Conservation (phyloP, 805 yeast species). For the Cyberlindnera euphorbiae region DNA sequence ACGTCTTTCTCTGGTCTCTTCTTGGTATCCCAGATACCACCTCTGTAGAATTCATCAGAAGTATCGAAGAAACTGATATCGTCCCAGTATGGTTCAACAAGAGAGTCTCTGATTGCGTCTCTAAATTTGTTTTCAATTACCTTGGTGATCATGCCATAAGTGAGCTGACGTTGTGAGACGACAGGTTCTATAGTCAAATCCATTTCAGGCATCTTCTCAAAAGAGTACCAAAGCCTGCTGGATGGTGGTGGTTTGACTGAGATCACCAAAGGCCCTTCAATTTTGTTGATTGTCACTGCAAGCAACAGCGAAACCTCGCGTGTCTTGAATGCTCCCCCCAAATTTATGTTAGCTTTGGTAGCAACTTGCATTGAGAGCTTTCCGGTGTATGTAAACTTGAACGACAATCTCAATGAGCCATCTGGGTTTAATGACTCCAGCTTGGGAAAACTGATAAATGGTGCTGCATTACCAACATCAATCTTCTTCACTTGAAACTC, state of each 20-base stretch:
- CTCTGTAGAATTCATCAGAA: slow-evolving; percentile 66
- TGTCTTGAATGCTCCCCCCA: slow-evolving; percentile 69
- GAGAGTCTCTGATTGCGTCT: slow-evolving; percentile 71
- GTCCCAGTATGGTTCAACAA: slow-evolving; percentile 87
- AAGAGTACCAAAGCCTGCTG: slow-evolving; percentile 85
- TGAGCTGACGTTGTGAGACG: slow-evolving; percentile 79
- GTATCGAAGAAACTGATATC: slow-evolving; percentile 73
- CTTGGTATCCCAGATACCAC: slow-evolving; percentile 82
- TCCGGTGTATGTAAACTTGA: slow-evolving; percentile 68
- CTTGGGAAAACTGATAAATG: slow-evolving; percentile 69
- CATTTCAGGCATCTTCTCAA: slow-evolving; percentile 71
- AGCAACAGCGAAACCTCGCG: slow-evolving; percentile 73
- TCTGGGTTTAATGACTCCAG: slow-evolving; percentile 70
- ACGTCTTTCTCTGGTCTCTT: slow-evolving; percentile 18
- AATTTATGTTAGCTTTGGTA: slow-evolving; percentile 69
- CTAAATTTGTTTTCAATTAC: slow-evolving; percentile 72
- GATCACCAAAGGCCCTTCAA: slow-evolving; percentile 71
- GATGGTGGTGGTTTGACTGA: slow-evolving; percentile 87
- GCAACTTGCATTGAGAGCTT: slow-evolving; percentile 71
- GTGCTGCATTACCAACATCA: slow-evolving; percentile 75
- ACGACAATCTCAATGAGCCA: slow-evolving; percentile 62
- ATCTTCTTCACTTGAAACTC: slow-evolving; percentile 72
- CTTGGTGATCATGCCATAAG: slow-evolving; percentile 74
- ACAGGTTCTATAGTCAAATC: slow-evolving; percentile 81
- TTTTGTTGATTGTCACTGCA: slow-evolving; percentile 57